Conservation (phyloP, 257 asterid genomes). For the Solanum lignicaule region DNA sequence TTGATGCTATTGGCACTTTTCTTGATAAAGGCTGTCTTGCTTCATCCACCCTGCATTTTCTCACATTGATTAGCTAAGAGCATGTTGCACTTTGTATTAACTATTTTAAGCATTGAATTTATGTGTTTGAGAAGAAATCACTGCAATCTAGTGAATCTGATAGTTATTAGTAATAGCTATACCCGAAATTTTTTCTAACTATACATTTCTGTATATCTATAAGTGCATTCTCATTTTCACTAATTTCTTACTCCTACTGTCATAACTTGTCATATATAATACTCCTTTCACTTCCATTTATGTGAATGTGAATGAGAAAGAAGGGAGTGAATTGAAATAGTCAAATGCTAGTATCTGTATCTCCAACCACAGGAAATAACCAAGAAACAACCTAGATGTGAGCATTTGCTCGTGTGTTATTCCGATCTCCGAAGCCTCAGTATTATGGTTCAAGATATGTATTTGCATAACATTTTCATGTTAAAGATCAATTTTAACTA, state of each 20-base stretch:
- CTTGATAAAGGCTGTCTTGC: slow-evolving; percentile 91
- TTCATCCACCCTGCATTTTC: slow-evolving; percentile 72
- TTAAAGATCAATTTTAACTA: background rate
- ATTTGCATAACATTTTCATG: background rate
- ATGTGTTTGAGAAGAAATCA: background rate
- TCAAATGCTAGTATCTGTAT: background rate
- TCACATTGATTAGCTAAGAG: background rate
- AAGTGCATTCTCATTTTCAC: background rate
- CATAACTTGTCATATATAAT: background rate
- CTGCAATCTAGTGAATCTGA: background rate
- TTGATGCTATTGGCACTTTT: slow-evolving; percentile 91
- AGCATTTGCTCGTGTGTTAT: background rate
- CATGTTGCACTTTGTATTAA: background rate
- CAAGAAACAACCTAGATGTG: background rate
- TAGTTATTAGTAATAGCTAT: background rate
- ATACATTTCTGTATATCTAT: background rate
- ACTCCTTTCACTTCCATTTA: background rate
- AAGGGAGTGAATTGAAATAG: background rate
- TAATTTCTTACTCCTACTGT: background rate
- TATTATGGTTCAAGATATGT: background rate
- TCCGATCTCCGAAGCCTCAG: background rate
- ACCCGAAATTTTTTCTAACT: background rate
- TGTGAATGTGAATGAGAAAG: background rate
- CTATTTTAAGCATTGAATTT: background rate
- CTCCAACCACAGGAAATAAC: background rate